These are phyloP conservation scores for Fusarium praegraminearum DNA, from an alignment of 2,329 filamentous ascomycete species.

Conservation along the genomic window DNA sequence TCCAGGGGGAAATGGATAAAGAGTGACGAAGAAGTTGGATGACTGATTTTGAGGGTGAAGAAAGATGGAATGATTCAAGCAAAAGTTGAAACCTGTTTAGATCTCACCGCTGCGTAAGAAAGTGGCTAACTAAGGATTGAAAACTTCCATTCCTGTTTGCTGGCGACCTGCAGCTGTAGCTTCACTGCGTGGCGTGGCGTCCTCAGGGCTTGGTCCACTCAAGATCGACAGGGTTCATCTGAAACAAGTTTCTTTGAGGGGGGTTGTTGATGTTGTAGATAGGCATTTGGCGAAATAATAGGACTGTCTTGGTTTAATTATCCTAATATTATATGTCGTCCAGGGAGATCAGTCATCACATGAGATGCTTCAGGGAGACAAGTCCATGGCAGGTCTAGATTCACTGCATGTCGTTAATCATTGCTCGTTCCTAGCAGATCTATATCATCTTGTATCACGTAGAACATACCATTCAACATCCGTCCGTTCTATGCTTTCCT, in stretches of 20 bases:
- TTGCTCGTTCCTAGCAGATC: conserved; percentile 9
- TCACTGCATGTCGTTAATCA: conserved; percentile 7
- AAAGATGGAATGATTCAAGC: neutral
- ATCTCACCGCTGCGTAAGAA: conserved; percentile 17
- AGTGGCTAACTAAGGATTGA: conserved; percentile 7
- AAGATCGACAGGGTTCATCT: conserved; percentile 36
- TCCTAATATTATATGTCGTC: conserved; percentile 7
- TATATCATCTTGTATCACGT: conserved; percentile 19
- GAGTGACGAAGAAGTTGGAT: neutral
- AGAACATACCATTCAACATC: conserved; percentile 11
- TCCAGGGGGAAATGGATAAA: neutral
- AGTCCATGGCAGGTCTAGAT: neutral
- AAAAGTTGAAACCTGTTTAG: neutral
- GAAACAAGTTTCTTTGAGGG: neutral
- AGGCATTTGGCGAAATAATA: neutral
- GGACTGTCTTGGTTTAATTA: conserved; percentile 14
- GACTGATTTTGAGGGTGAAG: neutral
- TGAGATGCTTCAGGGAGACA: neutral
- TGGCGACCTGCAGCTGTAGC: conserved; percentile 26
- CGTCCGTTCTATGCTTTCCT: neutral
- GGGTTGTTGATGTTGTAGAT: neutral
- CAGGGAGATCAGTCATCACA: conserved; percentile 8
- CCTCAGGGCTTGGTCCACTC: conserved; percentile 24
- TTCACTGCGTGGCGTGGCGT: conserved; percentile 25
- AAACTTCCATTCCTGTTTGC: conserved; percentile 6